phyloP scores from a whole-genome alignment of 306 rosid genomes.

The Potentilla sterilis region DNA sequence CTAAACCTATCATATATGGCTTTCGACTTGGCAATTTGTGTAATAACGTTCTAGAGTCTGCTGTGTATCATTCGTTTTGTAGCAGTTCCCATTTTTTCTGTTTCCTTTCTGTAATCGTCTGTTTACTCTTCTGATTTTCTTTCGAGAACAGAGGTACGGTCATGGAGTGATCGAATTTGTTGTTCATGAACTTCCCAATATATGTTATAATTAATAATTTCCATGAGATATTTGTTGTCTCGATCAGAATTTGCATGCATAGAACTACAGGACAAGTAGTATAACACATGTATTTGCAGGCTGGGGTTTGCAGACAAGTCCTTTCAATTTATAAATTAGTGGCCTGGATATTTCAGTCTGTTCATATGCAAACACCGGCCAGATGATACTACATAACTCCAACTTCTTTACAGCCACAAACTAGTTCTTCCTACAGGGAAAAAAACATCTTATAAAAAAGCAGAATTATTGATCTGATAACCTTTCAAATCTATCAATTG shows the following conservation, averaged over 20 bases:
- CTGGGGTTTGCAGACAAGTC: neutral
- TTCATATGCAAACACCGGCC: neutral
- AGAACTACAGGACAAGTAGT: neutral
- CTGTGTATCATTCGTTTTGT: neutral
- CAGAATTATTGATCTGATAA: neutral
- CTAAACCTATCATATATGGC: conserved; percentile 2
- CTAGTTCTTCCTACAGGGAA: neutral
- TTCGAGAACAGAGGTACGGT: neutral
- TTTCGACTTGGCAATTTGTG: neutral
- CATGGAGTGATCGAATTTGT: conserved; percentile 7
- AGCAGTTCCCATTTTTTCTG: neutral
- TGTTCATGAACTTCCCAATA: conserved; percentile 5
- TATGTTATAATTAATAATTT: neutral
- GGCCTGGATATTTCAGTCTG: neutral
- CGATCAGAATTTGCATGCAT: neutral
- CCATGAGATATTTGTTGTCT: neutral
- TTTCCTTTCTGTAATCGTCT: conserved; percentile 1
- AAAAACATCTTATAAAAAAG: neutral
- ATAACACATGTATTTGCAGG: neutral
- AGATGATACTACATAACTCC: neutral
- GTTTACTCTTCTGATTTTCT: neutral
- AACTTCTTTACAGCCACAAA: neutral
- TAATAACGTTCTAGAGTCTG: neutral
- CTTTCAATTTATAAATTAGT: neutral
- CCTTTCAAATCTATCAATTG: neutral